Conservation (phyloP, 148 eudicot genomes). For the Amaranthus hypochondriacus region DNA sequence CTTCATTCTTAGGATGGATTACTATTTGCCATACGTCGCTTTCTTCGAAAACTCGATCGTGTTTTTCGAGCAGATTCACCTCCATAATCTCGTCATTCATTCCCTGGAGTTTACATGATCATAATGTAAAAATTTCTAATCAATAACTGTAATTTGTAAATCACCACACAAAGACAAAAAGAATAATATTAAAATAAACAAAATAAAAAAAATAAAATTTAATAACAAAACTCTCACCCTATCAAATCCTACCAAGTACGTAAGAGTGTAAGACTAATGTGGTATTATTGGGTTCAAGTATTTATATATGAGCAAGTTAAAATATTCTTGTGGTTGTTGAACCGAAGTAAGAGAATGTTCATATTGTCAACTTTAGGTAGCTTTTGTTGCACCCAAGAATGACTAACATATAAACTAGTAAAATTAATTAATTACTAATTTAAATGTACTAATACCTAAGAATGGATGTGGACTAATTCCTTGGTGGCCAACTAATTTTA, state of each 20-base stretch:
- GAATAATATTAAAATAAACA: no score
- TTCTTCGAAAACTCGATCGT: constrained; percentile 10
- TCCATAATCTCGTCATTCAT: constrained; percentile 9
- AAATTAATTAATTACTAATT: background rate
- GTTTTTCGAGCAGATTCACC: constrained; percentile 11
- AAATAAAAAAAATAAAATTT: background rate
- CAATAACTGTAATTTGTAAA: no score
- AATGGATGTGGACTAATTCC: background rate
- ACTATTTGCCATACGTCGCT: constrained; percentile 29
- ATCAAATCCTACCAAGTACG: no score
- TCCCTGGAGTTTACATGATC: constrained; percentile 12
- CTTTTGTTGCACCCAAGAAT: constrained; percentile 30
- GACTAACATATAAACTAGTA: constrained; percentile 5
- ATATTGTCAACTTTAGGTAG: constrained; percentile 22
- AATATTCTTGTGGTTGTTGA: constrained; percentile 17
- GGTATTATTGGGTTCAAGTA: background rate
- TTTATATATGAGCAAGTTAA: constrained; percentile 8
- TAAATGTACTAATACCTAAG: background rate
- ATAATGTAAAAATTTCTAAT: background rate
- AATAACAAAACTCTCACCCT: background rate
- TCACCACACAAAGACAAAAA: no score
- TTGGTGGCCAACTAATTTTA: no score
- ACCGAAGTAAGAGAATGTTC: constrained; percentile 24
- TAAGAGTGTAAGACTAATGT: background rate
- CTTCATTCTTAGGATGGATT: constrained; percentile 27